These are phyloP conservation scores for Nothophoma quercina DNA, from an alignment of 2,329 filamentous ascomycete species.

Conservation along the genomic window DNA sequence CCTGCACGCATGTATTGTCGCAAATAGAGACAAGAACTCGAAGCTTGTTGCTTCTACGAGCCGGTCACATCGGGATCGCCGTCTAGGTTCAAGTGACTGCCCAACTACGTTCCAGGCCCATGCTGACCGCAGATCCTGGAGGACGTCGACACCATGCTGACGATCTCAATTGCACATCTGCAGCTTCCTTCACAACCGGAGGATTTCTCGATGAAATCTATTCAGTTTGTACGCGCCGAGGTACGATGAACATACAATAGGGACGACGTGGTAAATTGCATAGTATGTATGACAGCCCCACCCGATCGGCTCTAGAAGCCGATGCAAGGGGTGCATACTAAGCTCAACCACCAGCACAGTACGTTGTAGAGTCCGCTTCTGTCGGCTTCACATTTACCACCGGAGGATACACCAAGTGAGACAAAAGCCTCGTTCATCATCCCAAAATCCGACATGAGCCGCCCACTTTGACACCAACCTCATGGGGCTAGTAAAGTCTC, in stretches of 20 bases:
- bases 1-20: constrained; percentile 6
- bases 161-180: background rate
- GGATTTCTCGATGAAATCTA: no score
- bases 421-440: background rate
- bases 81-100: constrained; percentile 5
- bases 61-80: constrained; percentile 13
- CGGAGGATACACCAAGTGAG: background rate
- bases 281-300: background rate
- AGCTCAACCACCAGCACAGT: background rate
- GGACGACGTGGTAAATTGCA: no score
- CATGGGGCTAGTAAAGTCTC: no score
- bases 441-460: constrained; percentile 1
- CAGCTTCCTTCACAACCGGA: background rate
- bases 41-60: constrained; percentile 6
- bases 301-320: background rate
- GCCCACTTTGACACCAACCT: background rate
- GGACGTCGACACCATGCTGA: background rate
- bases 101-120: background rate
- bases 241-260: no score
- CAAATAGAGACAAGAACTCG: constrained; percentile 1
- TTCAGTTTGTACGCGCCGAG: no score
- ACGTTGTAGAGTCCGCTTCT: background rate
- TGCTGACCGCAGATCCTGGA: constrained; percentile 12
- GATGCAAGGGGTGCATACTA: constrained; percentile 4
- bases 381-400: background rate